Percentiles rank a stretch among this genome's conserved stretches.
These are phyloP conservation scores for Epichloe typhina DNA, from an alignment of 2,329 filamentous ascomycete species.

Conservation along the genomic window DNA sequence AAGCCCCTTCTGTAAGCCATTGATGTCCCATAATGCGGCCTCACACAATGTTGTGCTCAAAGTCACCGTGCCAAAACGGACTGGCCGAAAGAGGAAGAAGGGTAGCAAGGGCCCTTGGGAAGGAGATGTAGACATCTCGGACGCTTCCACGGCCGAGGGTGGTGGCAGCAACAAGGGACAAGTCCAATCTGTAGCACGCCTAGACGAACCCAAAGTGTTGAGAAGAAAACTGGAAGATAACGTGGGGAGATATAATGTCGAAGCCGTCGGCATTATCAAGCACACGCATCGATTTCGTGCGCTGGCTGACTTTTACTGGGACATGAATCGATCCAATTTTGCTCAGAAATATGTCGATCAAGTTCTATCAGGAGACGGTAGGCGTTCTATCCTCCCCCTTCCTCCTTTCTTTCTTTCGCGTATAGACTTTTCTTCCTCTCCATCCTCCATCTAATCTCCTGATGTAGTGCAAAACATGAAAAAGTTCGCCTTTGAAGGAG, in stretches of 20 bases:
- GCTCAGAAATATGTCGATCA: conserved; percentile 58
- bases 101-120: conserved; percentile 57
- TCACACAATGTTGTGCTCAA: conserved; percentile 80
- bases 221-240: conserved; percentile 60
- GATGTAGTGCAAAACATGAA: conserved; percentile 35
- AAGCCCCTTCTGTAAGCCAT: conserved; percentile 64
- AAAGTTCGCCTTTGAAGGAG: conserved; percentile 53
- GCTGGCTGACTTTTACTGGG: conserved; percentile 79
- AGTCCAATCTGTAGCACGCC: conserved; percentile 30
- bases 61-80: conserved; percentile 74
- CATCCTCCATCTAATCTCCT: background rate
- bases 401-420: background rate
- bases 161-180: conserved; percentile 7
- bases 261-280: conserved; percentile 59
- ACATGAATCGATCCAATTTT: conserved; percentile 54
- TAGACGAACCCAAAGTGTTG: conserved; percentile 41
- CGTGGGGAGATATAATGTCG: conserved; percentile 48
- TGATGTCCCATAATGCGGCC: conserved; percentile 61
- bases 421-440: background rate
- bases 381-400: conserved; percentile 1
- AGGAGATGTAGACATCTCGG: conserved; percentile 24
- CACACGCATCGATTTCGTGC: conserved; percentile 79
- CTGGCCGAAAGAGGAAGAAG: conserved; percentile 72
- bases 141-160: conserved; percentile 7
- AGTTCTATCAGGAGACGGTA: conserved; percentile 59